A percentile compares a stretch with the other conserved stretches of the same genome.
Evolutionary conservation across 176 grass and related monocot species (phyloP).

Genomic region (Eremochloa ophiuroides): DNA sequence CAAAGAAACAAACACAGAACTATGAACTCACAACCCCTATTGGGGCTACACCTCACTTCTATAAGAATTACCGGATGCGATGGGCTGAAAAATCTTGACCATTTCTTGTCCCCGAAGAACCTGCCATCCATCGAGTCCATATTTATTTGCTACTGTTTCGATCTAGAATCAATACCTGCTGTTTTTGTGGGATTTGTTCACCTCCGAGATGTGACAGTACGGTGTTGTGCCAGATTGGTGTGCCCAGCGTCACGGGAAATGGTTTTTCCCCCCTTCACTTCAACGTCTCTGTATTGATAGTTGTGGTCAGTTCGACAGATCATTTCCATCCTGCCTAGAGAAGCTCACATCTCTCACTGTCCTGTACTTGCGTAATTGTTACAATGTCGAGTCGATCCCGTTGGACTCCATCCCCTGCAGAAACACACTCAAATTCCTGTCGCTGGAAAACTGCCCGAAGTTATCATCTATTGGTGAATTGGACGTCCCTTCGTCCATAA

Average conservation of each 20-base stretch:
- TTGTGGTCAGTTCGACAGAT: not conserved
- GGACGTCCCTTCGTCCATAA: not conserved
- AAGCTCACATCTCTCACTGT: not conserved
- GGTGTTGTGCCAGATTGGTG: rapidly evolving
- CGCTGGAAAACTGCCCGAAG: not conserved
- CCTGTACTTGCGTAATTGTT: not conserved
- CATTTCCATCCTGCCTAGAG: not conserved
- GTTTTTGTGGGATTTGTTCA: not conserved
- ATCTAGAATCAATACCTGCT: not conserved
- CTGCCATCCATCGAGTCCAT: not conserved
- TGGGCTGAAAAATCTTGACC: not conserved
- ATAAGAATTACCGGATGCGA: not conserved
- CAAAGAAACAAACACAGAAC: too few relatives aligned
- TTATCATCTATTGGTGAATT: not conserved
- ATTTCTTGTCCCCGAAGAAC: not conserved
- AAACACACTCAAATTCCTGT: not conserved
- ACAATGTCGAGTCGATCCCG: not conserved
- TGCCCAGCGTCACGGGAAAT: not conserved
- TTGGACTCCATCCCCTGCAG: not conserved
- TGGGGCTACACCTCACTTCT: not conserved
- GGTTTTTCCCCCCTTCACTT: not conserved
- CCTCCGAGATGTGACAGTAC: not conserved
- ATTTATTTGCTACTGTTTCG: too few relatives aligned
- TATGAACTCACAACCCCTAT: too few relatives aligned
- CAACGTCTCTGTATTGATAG: not conserved